Percentiles rank a stretch among this genome's conserved stretches.
Evolutionary conservation across 2,329 filamentous ascomycete genomes (phyloP).

Genomic region (Rutstroemia sp.): DNA sequence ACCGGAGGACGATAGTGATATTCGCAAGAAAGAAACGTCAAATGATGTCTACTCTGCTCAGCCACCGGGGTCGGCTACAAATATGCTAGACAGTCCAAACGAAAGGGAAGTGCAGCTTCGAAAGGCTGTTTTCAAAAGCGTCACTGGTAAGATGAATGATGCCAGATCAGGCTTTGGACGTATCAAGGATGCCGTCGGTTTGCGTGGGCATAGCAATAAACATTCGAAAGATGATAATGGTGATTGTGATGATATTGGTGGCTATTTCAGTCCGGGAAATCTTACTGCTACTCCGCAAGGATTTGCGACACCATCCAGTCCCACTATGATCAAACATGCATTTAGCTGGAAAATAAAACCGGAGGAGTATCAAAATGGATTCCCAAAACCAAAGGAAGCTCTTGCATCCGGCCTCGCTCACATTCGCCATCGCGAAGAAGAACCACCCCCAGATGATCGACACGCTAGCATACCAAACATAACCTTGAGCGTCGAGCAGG

Average conservation of each 20-base stretch:
- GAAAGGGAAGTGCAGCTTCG: constrained; percentile 49
- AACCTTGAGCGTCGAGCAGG: constrained; percentile 8
- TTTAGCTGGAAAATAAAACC: constrained; percentile 61
- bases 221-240: constrained; percentile 46
- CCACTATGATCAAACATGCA: constrained; percentile 37
- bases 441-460: constrained; percentile 12
- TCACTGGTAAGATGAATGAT: constrained; percentile 71
- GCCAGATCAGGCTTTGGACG: constrained; percentile 75
- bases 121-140: constrained; percentile 67
- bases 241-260: constrained; percentile 16
- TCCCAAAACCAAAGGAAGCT: constrained; percentile 18
- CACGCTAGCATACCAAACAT: constrained; percentile 5
- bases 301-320: constrained; percentile 17
- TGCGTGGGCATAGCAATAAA: constrained; percentile 41
- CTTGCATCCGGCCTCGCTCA: constrained; percentile 5
- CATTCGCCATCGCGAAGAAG: constrained; percentile 9
- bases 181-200: constrained; percentile 77
- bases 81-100: constrained; percentile 42
- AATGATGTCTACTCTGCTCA: constrained; percentile 37
- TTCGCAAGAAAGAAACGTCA: constrained; percentile 34
- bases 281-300: constrained; percentile 13
- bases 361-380: constrained; percentile 44
- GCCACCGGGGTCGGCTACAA: constrained; percentile 40
- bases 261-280: constrained; percentile 22
- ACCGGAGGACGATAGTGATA: constrained; percentile 44